These are phyloP conservation scores for Colletotrichum tropicicola DNA, from an alignment of 2,329 filamentous ascomycete genomes.

Conservation along the genomic window DNA sequence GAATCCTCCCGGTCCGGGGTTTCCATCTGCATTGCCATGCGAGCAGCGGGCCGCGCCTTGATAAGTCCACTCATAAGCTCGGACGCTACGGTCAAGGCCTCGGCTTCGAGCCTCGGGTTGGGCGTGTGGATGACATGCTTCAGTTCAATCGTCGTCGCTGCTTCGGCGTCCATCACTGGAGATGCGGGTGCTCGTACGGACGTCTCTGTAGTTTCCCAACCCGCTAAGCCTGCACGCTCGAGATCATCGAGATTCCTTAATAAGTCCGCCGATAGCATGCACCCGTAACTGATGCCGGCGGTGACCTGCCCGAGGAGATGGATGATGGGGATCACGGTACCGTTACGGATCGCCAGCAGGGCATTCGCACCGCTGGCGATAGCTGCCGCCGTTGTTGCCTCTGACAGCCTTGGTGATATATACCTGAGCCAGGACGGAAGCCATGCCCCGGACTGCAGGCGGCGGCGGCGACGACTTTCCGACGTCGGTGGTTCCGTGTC, in stretches of 20 bases:
- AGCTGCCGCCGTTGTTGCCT: background rate
- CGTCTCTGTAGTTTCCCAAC: background rate
- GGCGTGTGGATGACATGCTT: background rate
- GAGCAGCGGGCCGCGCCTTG: background rate
- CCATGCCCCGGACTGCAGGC: background rate
- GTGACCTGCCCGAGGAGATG: background rate
- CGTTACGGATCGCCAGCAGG: background rate
- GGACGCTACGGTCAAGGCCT: background rate
- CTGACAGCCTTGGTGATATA: background rate
- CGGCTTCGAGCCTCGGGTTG: background rate
- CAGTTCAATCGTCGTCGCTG: background rate
- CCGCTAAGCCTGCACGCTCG: background rate
- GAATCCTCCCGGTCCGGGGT: background rate
- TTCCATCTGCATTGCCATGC: background rate
- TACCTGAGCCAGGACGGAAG: background rate
- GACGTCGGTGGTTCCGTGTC: background rate
- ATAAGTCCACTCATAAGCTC: background rate
- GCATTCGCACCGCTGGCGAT: background rate
- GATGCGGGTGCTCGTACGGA: background rate
- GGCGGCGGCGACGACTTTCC: background rate
- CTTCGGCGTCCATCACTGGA: background rate
- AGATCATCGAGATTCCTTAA: background rate
- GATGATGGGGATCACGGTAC: background rate
- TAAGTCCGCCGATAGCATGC: background rate
- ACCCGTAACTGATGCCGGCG: background rate